Conservation (phyloP, 2,329 filamentous ascomycete species). For the Aspergillus persii region DNA sequence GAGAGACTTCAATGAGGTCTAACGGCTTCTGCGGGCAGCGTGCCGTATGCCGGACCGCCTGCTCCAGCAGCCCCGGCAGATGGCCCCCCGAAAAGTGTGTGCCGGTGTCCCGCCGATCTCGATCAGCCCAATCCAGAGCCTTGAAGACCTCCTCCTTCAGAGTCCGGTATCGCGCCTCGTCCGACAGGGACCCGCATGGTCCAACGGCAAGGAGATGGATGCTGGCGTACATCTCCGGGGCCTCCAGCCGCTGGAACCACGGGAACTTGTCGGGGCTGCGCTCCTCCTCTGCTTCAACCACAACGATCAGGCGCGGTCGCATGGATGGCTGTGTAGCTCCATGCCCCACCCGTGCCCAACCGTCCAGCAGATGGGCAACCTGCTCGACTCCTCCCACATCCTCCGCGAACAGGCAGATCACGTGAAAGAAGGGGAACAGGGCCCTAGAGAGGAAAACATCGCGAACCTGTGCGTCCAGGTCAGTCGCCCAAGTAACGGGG, state of each 20-base stretch:
- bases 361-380: not conserved
- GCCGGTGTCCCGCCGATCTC: slow-evolving; percentile 3
- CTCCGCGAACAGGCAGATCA: slow-evolving; percentile 3
- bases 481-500: not conserved
- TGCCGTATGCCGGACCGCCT: slow-evolving; percentile 1
- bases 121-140: slow-evolving; percentile 3
- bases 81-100: slow-evolving; percentile 1
- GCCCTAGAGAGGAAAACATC: not conserved
- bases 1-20: not conserved
- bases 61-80: slow-evolving; percentile 1
- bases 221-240: not conserved
- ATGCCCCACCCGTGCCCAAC: slow-evolving; percentile 1
- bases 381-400: slow-evolving; percentile 4
- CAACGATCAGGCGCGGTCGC: slow-evolving; percentile 1
- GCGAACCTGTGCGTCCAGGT: not conserved
- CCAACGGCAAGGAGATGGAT: not conserved
- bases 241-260: not conserved
- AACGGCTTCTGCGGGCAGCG: not conserved
- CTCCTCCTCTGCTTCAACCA: slow-evolving; percentile 1
- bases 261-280: not conserved
- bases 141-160: slow-evolving; percentile 7
- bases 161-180: slow-evolving; percentile 2
- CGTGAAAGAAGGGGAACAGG: not conserved
- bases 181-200: not conserved
- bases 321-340: not conserved